Percentiles rank a stretch among this genome's conserved stretches.
Conservation (phyloP, 2,329 filamentous ascomycete species). For the Aureobasidium melanogenum region DNA sequence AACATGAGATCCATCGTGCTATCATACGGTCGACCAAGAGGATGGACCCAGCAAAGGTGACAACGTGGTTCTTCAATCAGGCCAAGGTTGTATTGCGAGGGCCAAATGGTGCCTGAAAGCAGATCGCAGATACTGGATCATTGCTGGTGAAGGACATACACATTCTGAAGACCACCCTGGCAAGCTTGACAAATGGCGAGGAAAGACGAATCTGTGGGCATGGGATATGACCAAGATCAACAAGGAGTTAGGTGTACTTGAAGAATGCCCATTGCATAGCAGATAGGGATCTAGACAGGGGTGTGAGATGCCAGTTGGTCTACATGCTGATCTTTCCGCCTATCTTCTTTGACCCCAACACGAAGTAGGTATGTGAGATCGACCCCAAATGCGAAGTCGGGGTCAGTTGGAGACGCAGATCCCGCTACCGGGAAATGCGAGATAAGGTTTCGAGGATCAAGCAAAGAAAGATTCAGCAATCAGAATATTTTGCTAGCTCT, state of each 20-base stretch:
- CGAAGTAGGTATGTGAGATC: background rate
- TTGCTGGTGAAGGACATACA: background rate
- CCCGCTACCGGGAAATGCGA: background rate
- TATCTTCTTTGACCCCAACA: background rate
- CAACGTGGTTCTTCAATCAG: background rate
- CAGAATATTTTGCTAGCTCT: background rate
- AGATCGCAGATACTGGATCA: background rate
- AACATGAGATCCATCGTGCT: background rate
- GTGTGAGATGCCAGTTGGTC: background rate
- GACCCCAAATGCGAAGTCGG: background rate
- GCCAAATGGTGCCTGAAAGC: background rate
- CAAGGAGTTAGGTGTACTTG: background rate
- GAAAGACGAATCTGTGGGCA: background rate
- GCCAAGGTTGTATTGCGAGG: background rate
- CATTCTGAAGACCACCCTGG: constrained; percentile 1
- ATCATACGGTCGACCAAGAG: background rate
- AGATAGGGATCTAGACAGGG: background rate
- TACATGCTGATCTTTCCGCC: background rate
- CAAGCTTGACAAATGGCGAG: background rate
- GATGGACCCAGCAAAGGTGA: background rate
- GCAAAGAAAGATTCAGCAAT: background rate
- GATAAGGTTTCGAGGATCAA: background rate
- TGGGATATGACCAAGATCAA: background rate
- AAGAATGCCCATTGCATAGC: background rate
- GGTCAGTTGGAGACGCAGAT: background rate